Evolutionary conservation across 2,329 filamentous ascomycete genomes (phyloP).

Genomic region (Monosporascus sp.): DNA sequence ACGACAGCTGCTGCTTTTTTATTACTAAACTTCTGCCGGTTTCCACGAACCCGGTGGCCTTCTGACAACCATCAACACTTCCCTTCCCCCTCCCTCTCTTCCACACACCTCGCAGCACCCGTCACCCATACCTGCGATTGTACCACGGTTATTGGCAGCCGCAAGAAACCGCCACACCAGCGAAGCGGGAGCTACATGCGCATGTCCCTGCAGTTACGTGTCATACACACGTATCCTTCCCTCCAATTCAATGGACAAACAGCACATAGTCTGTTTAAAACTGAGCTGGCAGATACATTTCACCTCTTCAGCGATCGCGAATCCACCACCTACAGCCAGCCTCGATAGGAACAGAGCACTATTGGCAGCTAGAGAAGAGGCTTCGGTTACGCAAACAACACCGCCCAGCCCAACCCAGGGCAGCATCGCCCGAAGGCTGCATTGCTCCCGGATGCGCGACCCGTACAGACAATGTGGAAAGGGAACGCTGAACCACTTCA

Average conservation of each 20-base stretch:
- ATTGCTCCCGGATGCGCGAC: neutral
- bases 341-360: neutral
- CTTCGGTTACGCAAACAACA: neutral
- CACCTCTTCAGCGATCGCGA: neutral
- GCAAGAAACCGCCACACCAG: neutral
- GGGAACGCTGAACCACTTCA: neutral
- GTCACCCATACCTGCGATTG: neutral
- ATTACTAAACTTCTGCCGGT: too few species aligned
- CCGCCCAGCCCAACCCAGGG: neutral
- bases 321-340: neutral
- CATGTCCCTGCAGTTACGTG: neutral
- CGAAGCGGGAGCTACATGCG: neutral
- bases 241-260: too few species aligned
- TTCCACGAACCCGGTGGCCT: neutral
- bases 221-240: too few species aligned
- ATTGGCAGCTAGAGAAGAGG: too few species aligned
- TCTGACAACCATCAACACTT: neutral
- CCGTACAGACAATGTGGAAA: neutral
- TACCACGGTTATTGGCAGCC: neutral
- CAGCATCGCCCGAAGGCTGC: neutral
- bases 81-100: neutral
- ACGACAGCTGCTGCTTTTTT: too few species aligned
- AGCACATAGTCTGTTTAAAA: neutral
- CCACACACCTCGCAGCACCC: neutral
- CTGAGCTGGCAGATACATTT: neutral